Evolutionary conservation across 2,329 filamentous ascomycete genomes (phyloP), one percentile per base, ranked within the genome.

Genomic region (Talaromyces sp.): DNA sequence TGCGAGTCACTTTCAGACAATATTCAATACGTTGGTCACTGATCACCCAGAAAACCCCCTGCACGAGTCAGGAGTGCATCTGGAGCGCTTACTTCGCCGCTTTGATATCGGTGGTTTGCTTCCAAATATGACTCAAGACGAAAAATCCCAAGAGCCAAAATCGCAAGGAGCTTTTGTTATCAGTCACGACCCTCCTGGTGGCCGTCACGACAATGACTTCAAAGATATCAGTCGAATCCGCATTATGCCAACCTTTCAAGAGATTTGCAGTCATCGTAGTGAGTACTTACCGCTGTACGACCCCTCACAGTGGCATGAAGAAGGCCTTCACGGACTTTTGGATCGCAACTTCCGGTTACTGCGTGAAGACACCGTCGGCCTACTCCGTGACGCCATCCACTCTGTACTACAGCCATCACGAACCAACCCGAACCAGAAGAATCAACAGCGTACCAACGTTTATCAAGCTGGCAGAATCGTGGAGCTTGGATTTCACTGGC

Each of bases 311-410:
- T 73, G 72, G 68, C 71, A 76, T 47, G 31, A 71, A 2, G 50
- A 59, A 22, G 74, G 74, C 1, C 63, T 74, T 9, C 65, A 63
- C 1, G 70, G 75, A 31, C 70, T 75, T 8, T 56, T 77, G 56
- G 77, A 78, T 65, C 69, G 72, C 74, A 74, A 77, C 43, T 78
- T 78, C 67, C 73, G 76, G n/a, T 71, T 78, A 1, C 62, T 79
- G 27, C 66, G 76, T 22, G 74, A 76, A 64, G 77, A 79, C 52
- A 76, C 73, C 2, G 60, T 77, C 24, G 69, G 75, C 50, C 70
- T 72, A 48, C 65, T 76, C 54, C 63, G 76, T 66, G 71, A 76
- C 67, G 68, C 71, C n/a, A 72, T 77, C 65, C 68, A 72, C 24
- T 24, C 62, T 39, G 61, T 65, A 48, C 22, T 70, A 14, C 43